Percentiles rank a stretch among this genome's conserved stretches.
These are phyloP conservation scores for Jaapia argillacea DNA, from an alignment of 768 basidiomycete genomes.

Conservation along the genomic window DNA sequence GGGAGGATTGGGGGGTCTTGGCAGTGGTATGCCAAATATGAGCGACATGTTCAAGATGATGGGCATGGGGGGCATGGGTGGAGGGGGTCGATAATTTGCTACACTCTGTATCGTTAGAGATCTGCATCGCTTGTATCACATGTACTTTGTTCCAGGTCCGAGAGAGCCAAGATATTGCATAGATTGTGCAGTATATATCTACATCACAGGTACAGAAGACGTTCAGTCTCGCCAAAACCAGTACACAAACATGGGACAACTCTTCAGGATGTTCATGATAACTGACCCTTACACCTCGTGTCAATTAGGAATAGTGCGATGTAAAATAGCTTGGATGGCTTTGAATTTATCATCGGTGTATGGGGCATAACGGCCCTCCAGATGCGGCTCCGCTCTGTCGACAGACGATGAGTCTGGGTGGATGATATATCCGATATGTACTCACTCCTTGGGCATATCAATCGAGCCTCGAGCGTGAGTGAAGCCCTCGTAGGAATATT, in stretches of 20 bases:
- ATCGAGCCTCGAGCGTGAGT: slow-evolving; percentile 14
- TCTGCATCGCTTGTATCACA: no score
- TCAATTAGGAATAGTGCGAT: slow-evolving; percentile 6
- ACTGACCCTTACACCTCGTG: no score
- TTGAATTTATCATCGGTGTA: slow-evolving; percentile 18
- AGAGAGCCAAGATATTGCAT: no score
- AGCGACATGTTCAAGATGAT: slow-evolving; percentile 83
- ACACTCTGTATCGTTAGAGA: no score
- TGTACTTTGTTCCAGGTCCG: no score
- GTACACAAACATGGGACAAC: no score
- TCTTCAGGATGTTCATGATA: no score
- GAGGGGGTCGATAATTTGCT: slow-evolving; percentile 14
- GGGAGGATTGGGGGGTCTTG: slow-evolving; percentile 53
- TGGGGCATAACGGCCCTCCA: slow-evolving; percentile 20
- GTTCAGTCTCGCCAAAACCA: no score
- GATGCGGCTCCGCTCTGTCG: slow-evolving; percentile 16
- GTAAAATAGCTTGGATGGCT: slow-evolving; percentile 5
- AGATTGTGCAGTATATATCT: no score
- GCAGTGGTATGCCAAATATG: slow-evolving; percentile 58
- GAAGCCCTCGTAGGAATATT: slow-evolving; percentile 39
- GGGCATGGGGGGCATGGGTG: slow-evolving; percentile 82
- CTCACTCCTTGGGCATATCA: slow-evolving; percentile 14
- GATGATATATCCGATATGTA: neutral
- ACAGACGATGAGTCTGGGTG: neutral
- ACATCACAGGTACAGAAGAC: no score